Conservation (phyloP, 2,329 filamentous ascomycete species). For the Tolypocladium tundrense region DNA sequence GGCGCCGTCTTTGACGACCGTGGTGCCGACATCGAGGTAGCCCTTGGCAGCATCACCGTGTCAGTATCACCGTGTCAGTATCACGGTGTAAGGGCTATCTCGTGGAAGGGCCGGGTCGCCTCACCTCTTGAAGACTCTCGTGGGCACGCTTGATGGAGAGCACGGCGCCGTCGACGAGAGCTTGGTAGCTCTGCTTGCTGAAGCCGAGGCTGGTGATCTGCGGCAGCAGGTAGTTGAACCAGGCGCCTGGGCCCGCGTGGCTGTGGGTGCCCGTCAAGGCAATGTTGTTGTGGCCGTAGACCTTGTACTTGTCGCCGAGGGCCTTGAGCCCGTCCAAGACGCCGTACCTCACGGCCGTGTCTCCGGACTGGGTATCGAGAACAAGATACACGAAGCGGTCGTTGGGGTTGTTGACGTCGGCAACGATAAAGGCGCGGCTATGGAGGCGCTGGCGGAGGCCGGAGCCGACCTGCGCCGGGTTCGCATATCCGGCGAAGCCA, state of each 20-base stretch:
- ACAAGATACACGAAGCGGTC: slow-evolving; percentile 82
- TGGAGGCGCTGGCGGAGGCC: slow-evolving; percentile 82
- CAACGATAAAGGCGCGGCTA: slow-evolving; percentile 82
- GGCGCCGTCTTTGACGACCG: slow-evolving; percentile 64
- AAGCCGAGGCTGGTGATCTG: slow-evolving; percentile 87
- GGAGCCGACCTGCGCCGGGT: slow-evolving; percentile 69
- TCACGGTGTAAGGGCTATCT: not conserved
- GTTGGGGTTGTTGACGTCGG: slow-evolving; percentile 49
- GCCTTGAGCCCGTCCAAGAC: slow-evolving; percentile 64
- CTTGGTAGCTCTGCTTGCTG: slow-evolving; percentile 74
- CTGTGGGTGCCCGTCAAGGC: slow-evolving; percentile 90
- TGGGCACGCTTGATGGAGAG: slow-evolving; percentile 77
- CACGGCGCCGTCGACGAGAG: slow-evolving; percentile 78
- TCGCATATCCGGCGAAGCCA: slow-evolving; percentile 86
- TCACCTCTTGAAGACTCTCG: slow-evolving; percentile 32
- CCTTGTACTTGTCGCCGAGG: slow-evolving; percentile 60
- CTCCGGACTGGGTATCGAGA: slow-evolving; percentile 76
- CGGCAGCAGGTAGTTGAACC: slow-evolving; percentile 88
- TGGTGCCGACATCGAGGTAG: slow-evolving; percentile 58
- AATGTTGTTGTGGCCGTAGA: slow-evolving; percentile 72
- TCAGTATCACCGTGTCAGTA: not conserved
- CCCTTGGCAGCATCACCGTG: slow-evolving; percentile 30
- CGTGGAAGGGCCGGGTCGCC: not conserved
- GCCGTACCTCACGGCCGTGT: slow-evolving; percentile 81
- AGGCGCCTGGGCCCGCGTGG: slow-evolving; percentile 83